A percentile compares a stretch with the other conserved stretches of the same genome.
phyloP scores from a whole-genome alignment of 345 rosid genomes.

The Mangifera indica region DNA sequence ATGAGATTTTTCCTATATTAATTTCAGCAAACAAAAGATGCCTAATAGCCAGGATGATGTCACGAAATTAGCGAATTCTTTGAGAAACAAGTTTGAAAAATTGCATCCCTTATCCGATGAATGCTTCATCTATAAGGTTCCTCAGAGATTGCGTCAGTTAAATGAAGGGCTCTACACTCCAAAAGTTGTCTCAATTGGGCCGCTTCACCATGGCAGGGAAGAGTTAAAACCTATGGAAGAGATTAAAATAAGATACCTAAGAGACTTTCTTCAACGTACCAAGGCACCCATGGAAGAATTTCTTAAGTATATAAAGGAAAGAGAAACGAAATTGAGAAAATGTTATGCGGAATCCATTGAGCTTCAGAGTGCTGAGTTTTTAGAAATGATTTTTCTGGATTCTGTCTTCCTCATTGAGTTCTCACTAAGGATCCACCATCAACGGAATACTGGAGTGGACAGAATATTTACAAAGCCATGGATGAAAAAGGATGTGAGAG shows the following conservation, averaged over 20 bases:
- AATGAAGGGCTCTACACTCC: slow-evolving; percentile 6
- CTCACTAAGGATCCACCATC: neutral
- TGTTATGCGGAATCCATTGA: slow-evolving; percentile 8
- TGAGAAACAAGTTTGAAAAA: neutral
- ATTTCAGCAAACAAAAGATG: neutral
- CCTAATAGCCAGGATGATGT: neutral
- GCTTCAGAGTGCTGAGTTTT: neutral
- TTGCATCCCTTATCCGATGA: neutral
- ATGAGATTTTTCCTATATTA: no score
- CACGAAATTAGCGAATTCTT: neutral
- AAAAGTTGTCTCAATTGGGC: slow-evolving; percentile 15
- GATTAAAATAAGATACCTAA: slow-evolving; percentile 14
- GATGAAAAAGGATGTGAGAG: neutral
- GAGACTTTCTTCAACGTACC: slow-evolving; percentile 8
- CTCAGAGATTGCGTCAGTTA: neutral
- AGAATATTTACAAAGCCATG: slow-evolving; percentile 9
- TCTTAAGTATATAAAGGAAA: neutral
- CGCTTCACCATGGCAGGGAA: slow-evolving; percentile 11
- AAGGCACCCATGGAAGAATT: neutral
- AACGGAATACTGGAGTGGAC: neutral
- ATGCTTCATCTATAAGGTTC: slow-evolving; percentile 8
- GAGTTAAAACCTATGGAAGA: slow-evolving; percentile 21
- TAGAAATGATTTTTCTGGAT: slow-evolving; percentile 24
- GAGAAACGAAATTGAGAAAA: neutral
- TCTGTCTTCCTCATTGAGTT: slow-evolving; percentile 22